phyloP scores from a whole-genome alignment of 1,284 basidiomycete genomes.

The Cystobasidium slooffiae region DNA sequence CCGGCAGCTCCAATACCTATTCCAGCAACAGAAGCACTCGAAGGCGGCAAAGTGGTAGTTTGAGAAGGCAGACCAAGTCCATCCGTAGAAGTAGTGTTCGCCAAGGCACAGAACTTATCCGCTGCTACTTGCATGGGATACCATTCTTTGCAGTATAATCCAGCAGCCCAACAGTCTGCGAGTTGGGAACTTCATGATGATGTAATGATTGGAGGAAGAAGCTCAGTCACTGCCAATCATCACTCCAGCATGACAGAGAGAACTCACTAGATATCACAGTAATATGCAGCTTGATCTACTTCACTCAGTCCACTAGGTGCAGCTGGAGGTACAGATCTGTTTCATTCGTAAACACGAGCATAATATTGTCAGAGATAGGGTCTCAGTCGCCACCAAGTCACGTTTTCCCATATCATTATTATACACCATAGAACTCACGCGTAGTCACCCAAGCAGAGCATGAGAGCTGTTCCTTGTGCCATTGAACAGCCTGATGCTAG shows the following conservation, averaged over 20 bases:
- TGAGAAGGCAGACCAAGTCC: not conserved
- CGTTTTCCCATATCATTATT: not conserved
- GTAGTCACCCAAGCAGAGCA: conserved; percentile 45
- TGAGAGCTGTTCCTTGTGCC: conserved; percentile 32
- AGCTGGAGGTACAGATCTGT: conserved; percentile 40
- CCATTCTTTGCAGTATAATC: conserved; percentile 47
- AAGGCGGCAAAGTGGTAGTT: conserved; percentile 6
- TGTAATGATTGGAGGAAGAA: not conserved
- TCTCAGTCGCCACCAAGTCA: conserved; percentile 1
- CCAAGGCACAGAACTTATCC: conserved; percentile 47
- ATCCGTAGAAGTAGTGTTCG: conserved; percentile 9
- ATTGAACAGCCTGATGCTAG: conserved; percentile 44
- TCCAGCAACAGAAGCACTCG: too few relatives aligned
- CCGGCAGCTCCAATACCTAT: too few relatives aligned
- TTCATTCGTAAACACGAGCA: not conserved
- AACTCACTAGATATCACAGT: conserved; percentile 45
- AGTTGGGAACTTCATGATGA: conserved; percentile 30
- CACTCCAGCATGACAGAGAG: not conserved
- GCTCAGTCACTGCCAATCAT: not conserved
- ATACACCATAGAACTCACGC: conserved; percentile 18
- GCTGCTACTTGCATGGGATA: conserved; percentile 45
- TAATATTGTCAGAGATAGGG: not conserved
- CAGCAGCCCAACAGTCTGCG: conserved; percentile 46
- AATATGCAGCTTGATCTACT: conserved; percentile 17
- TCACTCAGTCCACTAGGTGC: conserved; percentile 21